These are phyloP conservation scores for Aspergillus intermedius DNA, from an alignment of 2,329 filamentous ascomycete species.

Conservation along the genomic window DNA sequence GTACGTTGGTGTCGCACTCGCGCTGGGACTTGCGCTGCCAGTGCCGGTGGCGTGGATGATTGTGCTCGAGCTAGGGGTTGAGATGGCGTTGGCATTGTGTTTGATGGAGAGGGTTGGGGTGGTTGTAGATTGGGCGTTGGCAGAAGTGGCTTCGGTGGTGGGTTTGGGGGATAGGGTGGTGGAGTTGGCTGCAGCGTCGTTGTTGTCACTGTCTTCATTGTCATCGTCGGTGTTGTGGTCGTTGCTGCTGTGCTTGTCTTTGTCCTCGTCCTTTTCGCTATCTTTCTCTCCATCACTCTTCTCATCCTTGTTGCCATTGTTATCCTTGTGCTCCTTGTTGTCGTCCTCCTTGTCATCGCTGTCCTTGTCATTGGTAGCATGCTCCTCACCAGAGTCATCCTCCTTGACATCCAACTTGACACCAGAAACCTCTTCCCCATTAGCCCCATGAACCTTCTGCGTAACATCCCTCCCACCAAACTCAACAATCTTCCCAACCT, in stretches of 20 bases:
- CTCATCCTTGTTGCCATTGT: neutral
- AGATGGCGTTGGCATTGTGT: neutral
- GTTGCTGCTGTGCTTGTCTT: neutral
- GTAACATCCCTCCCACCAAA: constrained; percentile 53
- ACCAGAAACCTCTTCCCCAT: constrained; percentile 54
- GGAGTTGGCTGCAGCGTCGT: neutral
- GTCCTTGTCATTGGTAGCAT: constrained; percentile 35
- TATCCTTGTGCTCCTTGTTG: neutral
- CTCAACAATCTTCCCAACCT: constrained; percentile 57
- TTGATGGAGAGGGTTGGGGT: neutral
- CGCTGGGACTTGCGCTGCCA: neutral
- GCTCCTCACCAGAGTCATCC: constrained; percentile 50
- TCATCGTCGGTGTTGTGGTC: neutral
- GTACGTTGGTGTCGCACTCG: neutral
- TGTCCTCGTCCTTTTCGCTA: neutral
- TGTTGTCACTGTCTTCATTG: neutral
- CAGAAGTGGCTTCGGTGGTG: neutral
- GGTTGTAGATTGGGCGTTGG: too few species aligned
- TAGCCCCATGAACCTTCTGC: constrained; percentile 51
- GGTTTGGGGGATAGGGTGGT: neutral
- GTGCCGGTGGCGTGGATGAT: neutral
- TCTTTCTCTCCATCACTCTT: too few species aligned
- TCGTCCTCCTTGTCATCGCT: neutral
- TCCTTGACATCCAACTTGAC: constrained; percentile 53
- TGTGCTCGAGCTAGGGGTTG: neutral